phyloP scores from a whole-genome alignment of 768 basidiomycete species.

The Suillus occidentalis region DNA sequence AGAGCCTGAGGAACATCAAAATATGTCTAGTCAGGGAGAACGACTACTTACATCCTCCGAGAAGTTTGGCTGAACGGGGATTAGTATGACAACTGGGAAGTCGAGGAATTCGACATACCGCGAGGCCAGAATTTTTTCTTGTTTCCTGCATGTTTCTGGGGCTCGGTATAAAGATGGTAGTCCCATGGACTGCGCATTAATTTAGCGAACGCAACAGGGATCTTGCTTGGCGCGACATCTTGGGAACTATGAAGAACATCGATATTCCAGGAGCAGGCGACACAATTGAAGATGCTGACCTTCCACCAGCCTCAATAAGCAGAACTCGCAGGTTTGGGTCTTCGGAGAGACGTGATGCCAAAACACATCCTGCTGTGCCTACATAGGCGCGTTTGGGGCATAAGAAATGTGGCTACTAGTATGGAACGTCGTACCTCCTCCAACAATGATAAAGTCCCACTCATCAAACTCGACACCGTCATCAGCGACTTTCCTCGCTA shows the following conservation, averaged over 20 bases:
- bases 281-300: conserved; percentile 36
- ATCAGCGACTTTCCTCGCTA: conserved; percentile 10
- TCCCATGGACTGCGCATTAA: conserved; percentile 50
- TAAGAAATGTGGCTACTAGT: not conserved
- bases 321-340: conserved; percentile 36
- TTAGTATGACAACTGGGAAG: not conserved
- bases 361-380: conserved; percentile 47
- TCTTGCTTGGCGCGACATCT: conserved; percentile 39
- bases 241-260: conserved; percentile 39
- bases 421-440: conserved; percentile 43
- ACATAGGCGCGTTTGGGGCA: not conserved
- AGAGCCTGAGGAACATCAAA: conserved; percentile 41
- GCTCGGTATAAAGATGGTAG: conserved; percentile 56
- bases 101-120: conserved; percentile 39
- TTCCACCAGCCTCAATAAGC: conserved; percentile 41
- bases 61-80: conserved; percentile 50
- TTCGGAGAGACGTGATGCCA: conserved; percentile 46
- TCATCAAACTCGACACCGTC: conserved; percentile 23
- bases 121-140: conserved; percentile 61
- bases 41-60: conserved; percentile 67
- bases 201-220: conserved; percentile 42
- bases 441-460: conserved; percentile 54
- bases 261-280: not conserved
- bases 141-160: conserved; percentile 50
- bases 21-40: not conserved